These are phyloP conservation scores for Ceratocystis ficicola DNA, from an alignment of 2,329 filamentous ascomycete species.

Conservation along the genomic window DNA sequence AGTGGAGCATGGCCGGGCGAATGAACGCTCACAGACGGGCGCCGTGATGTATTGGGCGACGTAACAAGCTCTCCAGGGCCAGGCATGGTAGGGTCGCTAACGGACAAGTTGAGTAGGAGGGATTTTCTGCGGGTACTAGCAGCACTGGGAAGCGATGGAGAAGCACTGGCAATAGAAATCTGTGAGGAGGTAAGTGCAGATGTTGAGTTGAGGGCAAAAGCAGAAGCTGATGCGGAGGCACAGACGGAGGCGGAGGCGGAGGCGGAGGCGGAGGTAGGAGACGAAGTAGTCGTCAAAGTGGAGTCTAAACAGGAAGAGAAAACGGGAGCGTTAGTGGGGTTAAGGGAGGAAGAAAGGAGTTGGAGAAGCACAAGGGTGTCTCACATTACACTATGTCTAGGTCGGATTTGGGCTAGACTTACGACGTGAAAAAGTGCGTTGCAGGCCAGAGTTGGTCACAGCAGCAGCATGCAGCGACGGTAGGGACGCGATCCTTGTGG, in stretches of 20 bases:
- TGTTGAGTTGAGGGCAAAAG: slow-evolving; percentile 23
- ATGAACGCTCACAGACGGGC: slow-evolving; percentile 21
- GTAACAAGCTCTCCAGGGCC: slow-evolving; percentile 57
- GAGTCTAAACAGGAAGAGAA: not conserved
- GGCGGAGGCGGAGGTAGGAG: slow-evolving; percentile 13
- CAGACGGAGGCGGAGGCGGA: not conserved
- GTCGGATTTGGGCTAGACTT: slow-evolving; percentile 26
- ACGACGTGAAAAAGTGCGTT: slow-evolving; percentile 51
- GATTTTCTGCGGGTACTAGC: slow-evolving; percentile 47
- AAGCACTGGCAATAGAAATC: not conserved
- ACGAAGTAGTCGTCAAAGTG: slow-evolving; percentile 4
- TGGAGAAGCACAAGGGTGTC: not conserved
- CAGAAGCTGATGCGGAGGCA: not conserved
- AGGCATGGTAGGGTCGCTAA: slow-evolving; percentile 58
- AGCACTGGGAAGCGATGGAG: not conserved
- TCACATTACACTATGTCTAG: not conserved
- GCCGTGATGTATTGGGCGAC: slow-evolving; percentile 24
- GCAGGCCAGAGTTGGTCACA: slow-evolving; percentile 64
- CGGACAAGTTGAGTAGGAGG: slow-evolving; percentile 58
- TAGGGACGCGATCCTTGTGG: not conserved
- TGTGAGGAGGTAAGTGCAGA: not conserved
- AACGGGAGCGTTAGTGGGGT: not conserved
- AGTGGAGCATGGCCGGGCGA: slow-evolving; percentile 11
- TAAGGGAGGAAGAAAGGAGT: not conserved
- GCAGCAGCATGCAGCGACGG: slow-evolving; percentile 61